Base-by-base conservation (phyloP, 2,329 filamentous ascomycete genomes). In the Cadophora luteo-olivacea region DNA sequence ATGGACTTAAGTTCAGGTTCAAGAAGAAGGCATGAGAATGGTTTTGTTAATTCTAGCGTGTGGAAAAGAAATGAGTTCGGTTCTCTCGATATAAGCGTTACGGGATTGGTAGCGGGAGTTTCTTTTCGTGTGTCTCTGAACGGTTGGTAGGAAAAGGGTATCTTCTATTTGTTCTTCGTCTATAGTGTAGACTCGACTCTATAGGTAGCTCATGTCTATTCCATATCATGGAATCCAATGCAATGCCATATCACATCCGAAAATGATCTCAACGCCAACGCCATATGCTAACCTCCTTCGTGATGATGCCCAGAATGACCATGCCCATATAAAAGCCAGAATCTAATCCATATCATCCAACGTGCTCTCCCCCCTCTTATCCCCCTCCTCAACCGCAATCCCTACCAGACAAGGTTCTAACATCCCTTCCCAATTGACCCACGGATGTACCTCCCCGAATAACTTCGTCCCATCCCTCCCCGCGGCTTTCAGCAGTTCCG, bases 361-460 rank as follows among this genome's bases (percentile, higher is more conserved):
- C 32, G 79, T 78, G 22, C 78, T 82, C 55, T 77, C 75, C 14
- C 57, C 73, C 1, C 71, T 72, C 7, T 76, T 79, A 63, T 80
- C 77, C 48, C 74, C 79, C 77, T 91, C 89, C 0, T 86, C 85
- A 6, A 91, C 88, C 65, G 89, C 79, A 62, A 91, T 81, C 1
- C 89, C 89, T 19, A 92, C 80, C 69, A 91, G 78, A 75, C 89
- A 91, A 5, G 84, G 84, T 33, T 84, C 80, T 68, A 92, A 77
- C 89, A 92, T 92, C 2, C 87, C 87, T 80, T 91, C 89, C 75
- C 89, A 91, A 78, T 91, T 92, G 32, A 92, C 89, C 89, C 89
- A 92, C 1, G 89, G 87, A 76, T 92, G 89, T 9, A 91, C 83
- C 80, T 91, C 87, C 9, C 85, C 86, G 78, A 91, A 92, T 68